Base-by-base conservation (phyloP, 148 eudicot species). In the Cornus controversa region DNA sequence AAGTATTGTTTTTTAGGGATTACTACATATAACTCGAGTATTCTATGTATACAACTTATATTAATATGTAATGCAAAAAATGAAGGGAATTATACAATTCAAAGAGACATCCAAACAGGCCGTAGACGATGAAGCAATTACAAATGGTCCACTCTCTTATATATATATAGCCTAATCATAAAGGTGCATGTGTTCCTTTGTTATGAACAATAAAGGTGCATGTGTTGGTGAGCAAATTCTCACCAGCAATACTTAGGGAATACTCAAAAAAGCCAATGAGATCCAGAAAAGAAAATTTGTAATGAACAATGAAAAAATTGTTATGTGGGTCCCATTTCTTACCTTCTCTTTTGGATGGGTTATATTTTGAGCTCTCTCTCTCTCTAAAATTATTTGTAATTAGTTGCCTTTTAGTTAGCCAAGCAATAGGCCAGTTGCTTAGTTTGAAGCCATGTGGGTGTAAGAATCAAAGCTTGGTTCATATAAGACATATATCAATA, bases 171-270 rank as follows among this genome's bases (percentile, higher is more conserved):
- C 25, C 50, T 57, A 73, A 58, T 34, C 67, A 73, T 50, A 50
- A 53, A 67, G 72, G 36, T 24, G 73, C 72, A 67, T 67, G 72
- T 76, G 79, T 31, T 68, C 25, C 25, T 77, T 54, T 77, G 25
- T 22, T 22, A 54, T 34, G 67, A 36, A 64, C 53, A 69, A 68
- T 68, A 77, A 68, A 69, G 67, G 16, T 34, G 73, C 66, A 77
- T 34, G 73, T 54, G 79, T 54, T 28, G 31, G 57, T 15, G 73
- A 57, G 73, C 73, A 68, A 76, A 66, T 67, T 64, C 72, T 77
- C 72, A 68, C 66, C 72, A 77, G 79, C 73, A 69, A 57, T 54
- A 66, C 79, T 69, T 68, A 7, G 72, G 40, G 67, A 36, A 34
- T 29, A 77, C 79, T 67, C 79, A 57, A 77, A 60, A 31, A 31